A percentile compares a stretch with the other conserved stretches of the same genome.
Evolutionary conservation across 2,329 filamentous ascomycete genomes (phyloP).

Genomic region (Aciculosporium take): DNA sequence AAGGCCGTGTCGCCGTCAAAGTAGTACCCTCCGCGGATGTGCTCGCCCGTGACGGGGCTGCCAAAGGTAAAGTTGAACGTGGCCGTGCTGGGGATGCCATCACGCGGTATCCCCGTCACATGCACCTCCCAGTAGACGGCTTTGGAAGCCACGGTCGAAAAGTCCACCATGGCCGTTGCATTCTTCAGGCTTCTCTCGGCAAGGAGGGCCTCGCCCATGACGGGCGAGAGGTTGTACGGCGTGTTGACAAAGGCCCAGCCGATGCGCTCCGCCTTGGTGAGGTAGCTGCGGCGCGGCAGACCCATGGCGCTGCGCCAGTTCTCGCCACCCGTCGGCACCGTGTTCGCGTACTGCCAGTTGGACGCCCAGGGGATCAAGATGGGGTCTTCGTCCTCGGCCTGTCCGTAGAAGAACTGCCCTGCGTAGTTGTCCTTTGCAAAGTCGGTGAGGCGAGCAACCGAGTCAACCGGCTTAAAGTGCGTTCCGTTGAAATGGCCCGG

Average conservation of each 20-base stretch:
- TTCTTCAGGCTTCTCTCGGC: conserved; percentile 31
- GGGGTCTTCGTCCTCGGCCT: conserved; percentile 12
- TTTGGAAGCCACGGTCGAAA: conserved; percentile 31
- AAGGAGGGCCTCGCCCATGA: conserved; percentile 31
- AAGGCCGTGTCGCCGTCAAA: conserved; percentile 15
- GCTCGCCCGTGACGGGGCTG: conserved; percentile 14
- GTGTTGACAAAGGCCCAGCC: conserved; percentile 37
- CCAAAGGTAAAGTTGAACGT: conserved; percentile 17
- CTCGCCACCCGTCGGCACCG: conserved; percentile 17
- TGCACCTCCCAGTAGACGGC: conserved; percentile 41
- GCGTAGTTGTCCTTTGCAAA: conserved; percentile 25
- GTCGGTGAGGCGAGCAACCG: conserved; percentile 16
- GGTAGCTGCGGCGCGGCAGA: conserved; percentile 31
- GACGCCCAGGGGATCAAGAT: conserved; percentile 23
- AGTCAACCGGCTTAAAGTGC: conserved; percentile 31
- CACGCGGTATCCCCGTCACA: conserved; percentile 24
- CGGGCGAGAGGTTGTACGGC: conserved; percentile 32
- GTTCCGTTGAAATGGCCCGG: conserved; percentile 50
- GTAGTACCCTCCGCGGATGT: conserved; percentile 14
- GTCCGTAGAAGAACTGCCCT: conserved; percentile 20
- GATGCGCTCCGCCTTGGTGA: conserved; percentile 34
- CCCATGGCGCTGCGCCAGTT: conserved; percentile 20
- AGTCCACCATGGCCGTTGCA: conserved; percentile 33
- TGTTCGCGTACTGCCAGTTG: conserved; percentile 19
- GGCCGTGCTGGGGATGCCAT: conserved; percentile 9